A percentile compares a stretch with the other conserved stretches of the same genome.
Evolutionary conservation across 179 eudicot genomes (phyloP).

Genomic region (Spergularia azorica): DNA sequence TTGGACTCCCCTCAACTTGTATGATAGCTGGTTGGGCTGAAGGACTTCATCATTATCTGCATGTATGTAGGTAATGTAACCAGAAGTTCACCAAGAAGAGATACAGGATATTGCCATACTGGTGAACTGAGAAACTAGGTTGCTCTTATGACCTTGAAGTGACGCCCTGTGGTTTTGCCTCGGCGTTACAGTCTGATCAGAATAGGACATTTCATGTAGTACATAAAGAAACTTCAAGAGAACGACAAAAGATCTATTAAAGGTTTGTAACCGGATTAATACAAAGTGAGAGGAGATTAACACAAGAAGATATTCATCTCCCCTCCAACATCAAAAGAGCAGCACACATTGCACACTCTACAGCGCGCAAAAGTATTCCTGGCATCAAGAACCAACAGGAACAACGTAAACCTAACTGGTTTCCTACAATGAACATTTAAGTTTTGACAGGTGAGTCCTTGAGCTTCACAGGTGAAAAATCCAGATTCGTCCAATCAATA

Average conservation of each 20-base stretch:
- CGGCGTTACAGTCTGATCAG: too few species aligned
- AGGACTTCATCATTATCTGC: too few species aligned
- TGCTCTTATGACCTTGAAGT: too few species aligned
- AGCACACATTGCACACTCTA: neutral
- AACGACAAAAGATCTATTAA: neutral
- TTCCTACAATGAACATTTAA: neutral
- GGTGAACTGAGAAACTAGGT: too few species aligned
- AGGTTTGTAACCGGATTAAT: neutral
- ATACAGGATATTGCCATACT: too few species aligned
- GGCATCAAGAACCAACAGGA: neutral
- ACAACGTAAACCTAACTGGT: neutral
- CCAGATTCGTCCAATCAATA: slow-evolving; percentile 20
- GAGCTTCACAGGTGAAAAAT: slow-evolving; percentile 38
- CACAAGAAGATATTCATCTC: slow-evolving; percentile 30
- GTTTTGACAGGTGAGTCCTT: slow-evolving; percentile 37
- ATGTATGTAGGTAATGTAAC: too few species aligned
- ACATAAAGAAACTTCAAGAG: neutral
- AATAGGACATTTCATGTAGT: too few species aligned
- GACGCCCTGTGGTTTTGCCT: too few species aligned
- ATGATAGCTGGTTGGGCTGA: too few species aligned
- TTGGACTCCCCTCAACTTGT: too few species aligned
- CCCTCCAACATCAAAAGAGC: slow-evolving; percentile 13
- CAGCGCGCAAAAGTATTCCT: neutral
- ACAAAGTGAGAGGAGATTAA: slow-evolving; percentile 19
- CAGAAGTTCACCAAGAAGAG: too few species aligned